Conservation (phyloP, 148 eudicot genomes). For the Fagopyrum homotropicum region DNA sequence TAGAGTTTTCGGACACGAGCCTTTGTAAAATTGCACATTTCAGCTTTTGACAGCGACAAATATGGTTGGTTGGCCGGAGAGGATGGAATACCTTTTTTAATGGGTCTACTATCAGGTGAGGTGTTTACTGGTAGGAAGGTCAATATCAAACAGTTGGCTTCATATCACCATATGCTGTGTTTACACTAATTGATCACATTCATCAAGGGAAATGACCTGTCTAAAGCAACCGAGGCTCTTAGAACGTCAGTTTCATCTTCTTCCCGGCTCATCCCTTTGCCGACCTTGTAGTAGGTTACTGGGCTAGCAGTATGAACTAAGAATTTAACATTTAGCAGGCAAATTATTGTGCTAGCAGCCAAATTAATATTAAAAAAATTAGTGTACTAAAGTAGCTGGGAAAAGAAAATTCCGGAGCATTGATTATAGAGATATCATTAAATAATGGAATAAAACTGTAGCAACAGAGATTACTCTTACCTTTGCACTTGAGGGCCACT, state of each 20-base stretch:
- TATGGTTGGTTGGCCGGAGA: too few relatives aligned
- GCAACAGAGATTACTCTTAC: not conserved
- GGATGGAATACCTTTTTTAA: too few relatives aligned
- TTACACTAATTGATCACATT: not conserved
- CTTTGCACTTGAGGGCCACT: not conserved
- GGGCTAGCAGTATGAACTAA: not conserved
- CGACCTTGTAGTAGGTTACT: not conserved
- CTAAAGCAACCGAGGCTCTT: not conserved
- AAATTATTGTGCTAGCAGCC: constrained; percentile 4
- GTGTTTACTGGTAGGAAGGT: not conserved
- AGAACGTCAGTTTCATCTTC: not conserved
- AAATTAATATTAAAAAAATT: not conserved
- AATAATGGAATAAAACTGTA: not conserved
- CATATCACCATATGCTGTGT: not conserved
- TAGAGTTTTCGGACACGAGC: too few relatives aligned
- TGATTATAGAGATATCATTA: not conserved
- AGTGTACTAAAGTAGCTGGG: not conserved
- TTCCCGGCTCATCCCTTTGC: not conserved
- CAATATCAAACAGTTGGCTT: not conserved
- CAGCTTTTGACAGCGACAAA: too few relatives aligned
- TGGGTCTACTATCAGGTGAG: not conserved
- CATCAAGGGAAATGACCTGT: not conserved
- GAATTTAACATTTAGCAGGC: not conserved
- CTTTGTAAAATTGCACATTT: too few relatives aligned
- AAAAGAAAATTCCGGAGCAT: not conserved